phyloP scores from a whole-genome alignment of 2,329 filamentous ascomycete genomes.

The Penicillium sp. region DNA sequence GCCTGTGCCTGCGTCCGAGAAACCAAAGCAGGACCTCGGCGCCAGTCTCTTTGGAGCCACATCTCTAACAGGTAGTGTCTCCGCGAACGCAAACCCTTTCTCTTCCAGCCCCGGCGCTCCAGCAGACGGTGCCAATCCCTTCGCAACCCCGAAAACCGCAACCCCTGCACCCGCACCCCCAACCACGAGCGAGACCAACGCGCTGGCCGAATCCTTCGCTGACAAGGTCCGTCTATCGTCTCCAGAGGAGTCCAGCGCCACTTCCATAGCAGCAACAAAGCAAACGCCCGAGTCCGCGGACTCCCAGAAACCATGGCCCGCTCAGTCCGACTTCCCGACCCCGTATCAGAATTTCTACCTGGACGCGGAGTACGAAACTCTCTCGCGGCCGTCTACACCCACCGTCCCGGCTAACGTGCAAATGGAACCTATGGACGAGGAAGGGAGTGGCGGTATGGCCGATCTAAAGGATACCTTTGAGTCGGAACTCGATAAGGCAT shows the following conservation, averaged over 20 bases:
- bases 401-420: constrained; percentile 54
- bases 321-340: constrained; percentile 63
- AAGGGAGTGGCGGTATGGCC: constrained; percentile 36
- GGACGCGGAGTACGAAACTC: constrained; percentile 89
- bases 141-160: constrained; percentile 56
- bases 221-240: constrained; percentile 66
- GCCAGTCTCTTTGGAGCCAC: constrained; percentile 67
- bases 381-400: constrained; percentile 62
- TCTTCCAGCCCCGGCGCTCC: constrained; percentile 42
- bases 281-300: constrained; percentile 39
- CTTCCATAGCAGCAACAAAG: constrained; percentile 25
- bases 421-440: constrained; percentile 43
- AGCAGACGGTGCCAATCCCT: constrained; percentile 58
- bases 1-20: constrained; percentile 20
- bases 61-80: constrained; percentile 40
- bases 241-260: constrained; percentile 21
- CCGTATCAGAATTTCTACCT: constrained; percentile 79
- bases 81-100: constrained; percentile 60
- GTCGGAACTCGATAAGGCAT: constrained; percentile 73
- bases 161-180: constrained; percentile 28
- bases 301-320: constrained; percentile 76
- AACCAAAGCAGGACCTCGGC: constrained; percentile 46
- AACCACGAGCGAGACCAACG: constrained; percentile 56
- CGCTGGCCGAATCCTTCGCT: constrained; percentile 76
- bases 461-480: constrained; percentile 74